Evolutionary conservation across 1,139 yeast species (phyloP).

Genomic region (Protomyces inundatus): DNA sequence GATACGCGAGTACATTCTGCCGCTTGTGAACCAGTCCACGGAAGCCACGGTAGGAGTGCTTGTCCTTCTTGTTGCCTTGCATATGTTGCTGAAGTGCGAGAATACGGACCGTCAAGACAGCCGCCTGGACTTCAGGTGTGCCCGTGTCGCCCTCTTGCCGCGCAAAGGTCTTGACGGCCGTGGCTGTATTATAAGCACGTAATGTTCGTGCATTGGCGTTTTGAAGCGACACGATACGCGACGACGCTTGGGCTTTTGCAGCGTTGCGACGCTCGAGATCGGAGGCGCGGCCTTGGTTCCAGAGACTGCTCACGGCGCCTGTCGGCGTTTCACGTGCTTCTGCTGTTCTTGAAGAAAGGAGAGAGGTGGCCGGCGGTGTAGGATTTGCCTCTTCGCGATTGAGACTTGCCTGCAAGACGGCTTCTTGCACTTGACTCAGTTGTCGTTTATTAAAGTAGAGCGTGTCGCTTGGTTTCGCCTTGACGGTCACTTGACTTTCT

Average conservation of each 20-base stretch:
- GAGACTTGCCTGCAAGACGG: not conserved
- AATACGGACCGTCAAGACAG: conserved; percentile 73
- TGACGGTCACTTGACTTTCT: not conserved
- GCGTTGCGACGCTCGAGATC: conserved; percentile 34
- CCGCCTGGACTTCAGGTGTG: conserved; percentile 93
- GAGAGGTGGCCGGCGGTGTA: not conserved
- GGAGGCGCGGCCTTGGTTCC: not conserved
- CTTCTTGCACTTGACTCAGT: not conserved
- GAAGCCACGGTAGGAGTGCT: conserved; percentile 59
- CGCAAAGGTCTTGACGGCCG: conserved; percentile 73
- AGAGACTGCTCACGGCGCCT: not conserved
- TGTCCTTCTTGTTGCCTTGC: conserved; percentile 67
- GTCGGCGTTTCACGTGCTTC: not conserved
- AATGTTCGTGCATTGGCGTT: conserved; percentile 62
- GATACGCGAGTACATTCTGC: conserved; percentile 71
- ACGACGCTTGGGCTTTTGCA: conserved; percentile 61
- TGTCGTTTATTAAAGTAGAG: not conserved
- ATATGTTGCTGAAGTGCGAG: conserved; percentile 72
- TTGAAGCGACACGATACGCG: conserved; percentile 66
- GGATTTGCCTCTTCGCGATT: not conserved
- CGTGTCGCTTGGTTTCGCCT: conserved; percentile 1
- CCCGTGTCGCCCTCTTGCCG: conserved; percentile 89
- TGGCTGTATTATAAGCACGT: conserved; percentile 53
- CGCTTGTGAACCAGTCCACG: conserved; percentile 83
- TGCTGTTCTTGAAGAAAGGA: not conserved